These are phyloP conservation scores for Albizia julibrissin DNA, from an alignment of 306 rosid genomes.

Conservation along the genomic window DNA sequence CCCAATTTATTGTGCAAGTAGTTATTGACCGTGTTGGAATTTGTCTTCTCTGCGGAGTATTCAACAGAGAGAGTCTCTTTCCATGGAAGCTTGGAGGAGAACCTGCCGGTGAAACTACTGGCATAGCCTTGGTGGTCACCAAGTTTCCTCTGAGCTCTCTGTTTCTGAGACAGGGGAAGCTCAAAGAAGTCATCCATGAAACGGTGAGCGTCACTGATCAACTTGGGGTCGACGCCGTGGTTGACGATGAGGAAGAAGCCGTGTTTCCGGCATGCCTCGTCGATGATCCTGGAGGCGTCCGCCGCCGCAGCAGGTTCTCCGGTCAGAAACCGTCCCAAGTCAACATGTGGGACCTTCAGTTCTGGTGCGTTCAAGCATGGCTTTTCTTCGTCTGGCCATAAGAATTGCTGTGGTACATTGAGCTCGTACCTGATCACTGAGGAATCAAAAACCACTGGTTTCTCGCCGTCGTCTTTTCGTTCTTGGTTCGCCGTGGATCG, in stretches of 20 bases:
- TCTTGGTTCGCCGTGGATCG: constrained; percentile 44
- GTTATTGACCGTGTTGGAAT: constrained; percentile 46
- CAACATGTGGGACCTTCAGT: constrained; percentile 67
- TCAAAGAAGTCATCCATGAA: constrained; percentile 75
- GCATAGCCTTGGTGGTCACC: constrained; percentile 97
- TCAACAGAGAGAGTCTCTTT: constrained; percentile 86
- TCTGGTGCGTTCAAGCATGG: constrained; percentile 57
- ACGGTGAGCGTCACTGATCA: constrained; percentile 63
- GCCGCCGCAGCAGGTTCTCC: constrained; percentile 49
- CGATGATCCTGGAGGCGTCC: constrained; percentile 58
- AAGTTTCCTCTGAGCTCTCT: constrained; percentile 73
- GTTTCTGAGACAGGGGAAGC: constrained; percentile 68
- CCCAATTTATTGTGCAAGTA: constrained; percentile 60
- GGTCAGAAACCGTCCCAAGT: constrained; percentile 63
- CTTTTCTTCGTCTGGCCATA: constrained; percentile 91
- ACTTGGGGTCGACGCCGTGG: constrained; percentile 62
- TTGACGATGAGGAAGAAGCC: constrained; percentile 89
- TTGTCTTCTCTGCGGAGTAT: constrained; percentile 43
- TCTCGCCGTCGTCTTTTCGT: constrained; percentile 31
- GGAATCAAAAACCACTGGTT: constrained; percentile 70
- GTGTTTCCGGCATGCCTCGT: constrained; percentile 77
- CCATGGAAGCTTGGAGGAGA: constrained; percentile 93
- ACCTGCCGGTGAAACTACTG: constrained; percentile 90
- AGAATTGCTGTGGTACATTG: constrained; percentile 70
- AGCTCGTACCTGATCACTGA: constrained; percentile 52